Conservation (phyloP, 306 rosid genomes). For the Gleditsia sinensis region DNA sequence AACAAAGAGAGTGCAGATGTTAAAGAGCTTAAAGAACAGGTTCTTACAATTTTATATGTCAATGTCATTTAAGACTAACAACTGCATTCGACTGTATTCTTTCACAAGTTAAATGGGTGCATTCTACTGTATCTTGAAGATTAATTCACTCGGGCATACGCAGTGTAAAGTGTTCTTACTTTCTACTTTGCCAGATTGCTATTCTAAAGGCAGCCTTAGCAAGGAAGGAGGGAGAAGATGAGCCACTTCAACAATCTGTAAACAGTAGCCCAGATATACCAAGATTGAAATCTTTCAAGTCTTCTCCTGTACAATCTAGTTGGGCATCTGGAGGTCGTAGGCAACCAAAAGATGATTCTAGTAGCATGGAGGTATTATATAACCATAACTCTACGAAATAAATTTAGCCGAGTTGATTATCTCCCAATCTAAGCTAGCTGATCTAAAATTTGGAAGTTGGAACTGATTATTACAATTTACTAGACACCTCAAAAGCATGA, state of each 20-base stretch:
- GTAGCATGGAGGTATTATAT: conserved; percentile 52
- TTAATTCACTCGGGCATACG: not conserved
- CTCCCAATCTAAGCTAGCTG: not conserved
- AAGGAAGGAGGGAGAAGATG: conserved; percentile 66
- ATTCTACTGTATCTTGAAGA: conserved; percentile 1
- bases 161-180: not conserved
- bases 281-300: conserved; percentile 44
- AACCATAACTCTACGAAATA: not conserved
- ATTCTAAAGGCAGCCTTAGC: conserved; percentile 67
- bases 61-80: not conserved
- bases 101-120: no score
- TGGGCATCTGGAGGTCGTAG: conserved; percentile 43
- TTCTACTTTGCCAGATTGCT: conserved; percentile 58
- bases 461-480: not conserved
- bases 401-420: not conserved
- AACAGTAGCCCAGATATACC: conserved; percentile 48
- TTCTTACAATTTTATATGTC: conserved; percentile 15
- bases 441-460: not conserved
- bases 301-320: conserved; percentile 47
- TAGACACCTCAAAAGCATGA: not conserved
- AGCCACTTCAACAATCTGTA: conserved; percentile 40
- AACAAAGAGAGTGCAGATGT: conserved; percentile 76
- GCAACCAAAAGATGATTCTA: conserved; percentile 59
- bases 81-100: not conserved
- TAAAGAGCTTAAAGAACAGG: conserved; percentile 96